Evolutionary conservation across 192 early-diverging fungal species (phyloP).

Genomic region (Podila clonocystis): DNA sequence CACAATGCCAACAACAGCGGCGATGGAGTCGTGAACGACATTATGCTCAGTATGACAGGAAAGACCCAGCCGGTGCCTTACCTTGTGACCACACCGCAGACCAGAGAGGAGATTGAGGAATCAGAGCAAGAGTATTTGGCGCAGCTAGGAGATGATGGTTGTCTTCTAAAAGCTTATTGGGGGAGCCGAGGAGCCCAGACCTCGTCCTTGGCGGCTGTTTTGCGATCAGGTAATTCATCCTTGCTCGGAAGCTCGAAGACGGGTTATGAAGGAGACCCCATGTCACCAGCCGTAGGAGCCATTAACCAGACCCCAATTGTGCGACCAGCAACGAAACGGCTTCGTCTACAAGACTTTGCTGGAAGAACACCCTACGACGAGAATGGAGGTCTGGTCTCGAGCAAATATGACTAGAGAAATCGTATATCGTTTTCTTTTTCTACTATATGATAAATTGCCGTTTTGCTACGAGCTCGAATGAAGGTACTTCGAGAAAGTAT

Average conservation of each 20-base stretch:
- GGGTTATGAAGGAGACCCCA: not conserved
- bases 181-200: slow-evolving; percentile 39
- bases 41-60: slow-evolving; percentile 40
- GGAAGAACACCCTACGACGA: slow-evolving; percentile 38
- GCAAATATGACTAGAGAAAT: too few relatives aligned
- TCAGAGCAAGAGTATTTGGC: slow-evolving; percentile 30
- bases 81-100: slow-evolving; percentile 32
- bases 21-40: slow-evolving; percentile 11
- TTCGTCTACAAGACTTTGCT: slow-evolving; percentile 37
- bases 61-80: slow-evolving; percentile 41
- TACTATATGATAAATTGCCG: too few relatives aligned
- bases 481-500: too few relatives aligned
- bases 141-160: slow-evolving; percentile 40
- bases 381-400: slow-evolving; percentile 25
- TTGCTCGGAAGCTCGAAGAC: not conserved
- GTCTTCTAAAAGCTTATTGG: slow-evolving; percentile 45
- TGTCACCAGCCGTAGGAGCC: not conserved
- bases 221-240: slow-evolving; percentile 26
- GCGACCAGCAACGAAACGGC: slow-evolving; percentile 17
- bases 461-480: too few relatives aligned
- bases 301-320: not conserved
- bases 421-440: too few relatives aligned
- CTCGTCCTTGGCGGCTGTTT: slow-evolving; percentile 22
- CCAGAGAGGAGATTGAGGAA: slow-evolving; percentile 32
- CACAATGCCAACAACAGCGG: slow-evolving; percentile 6